These are phyloP conservation scores for Rhodosporidiobolus sp. DNA, from an alignment of 768 basidiomycete genomes.

Conservation along the genomic window DNA sequence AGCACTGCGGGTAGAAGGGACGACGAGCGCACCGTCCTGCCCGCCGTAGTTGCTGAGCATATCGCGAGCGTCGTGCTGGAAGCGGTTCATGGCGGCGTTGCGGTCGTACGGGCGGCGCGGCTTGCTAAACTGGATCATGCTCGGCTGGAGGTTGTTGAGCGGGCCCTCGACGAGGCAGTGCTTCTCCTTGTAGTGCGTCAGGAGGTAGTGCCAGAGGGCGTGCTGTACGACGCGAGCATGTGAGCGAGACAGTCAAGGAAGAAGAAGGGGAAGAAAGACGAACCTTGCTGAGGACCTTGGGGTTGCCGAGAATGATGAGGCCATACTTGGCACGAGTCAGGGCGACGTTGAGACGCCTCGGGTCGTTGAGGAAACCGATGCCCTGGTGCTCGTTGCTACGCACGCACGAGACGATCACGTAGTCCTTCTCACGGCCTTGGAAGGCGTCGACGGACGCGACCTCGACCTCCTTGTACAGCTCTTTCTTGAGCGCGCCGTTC, in stretches of 20 bases:
- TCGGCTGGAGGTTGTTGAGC: conserved; percentile 88
- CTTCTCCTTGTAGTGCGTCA: conserved; percentile 98
- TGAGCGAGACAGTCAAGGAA: not conserved
- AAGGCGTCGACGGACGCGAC: conserved; percentile 99
- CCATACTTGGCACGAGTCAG: conserved; percentile 97
- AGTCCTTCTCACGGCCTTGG: conserved; percentile 99
- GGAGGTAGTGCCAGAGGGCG: conserved; percentile 94
- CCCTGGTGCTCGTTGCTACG: conserved; percentile 99
- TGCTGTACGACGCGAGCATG: conserved; percentile 58
- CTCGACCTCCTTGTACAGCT: conserved; percentile 98
- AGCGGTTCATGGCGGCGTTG: conserved; percentile 88
- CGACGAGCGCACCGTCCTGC: conserved; percentile 29
- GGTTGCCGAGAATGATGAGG: conserved; percentile 98
- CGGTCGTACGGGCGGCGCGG: conserved; percentile 83
- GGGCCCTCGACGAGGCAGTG: conserved; percentile 91
- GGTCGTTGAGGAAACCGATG: conserved; percentile 98
- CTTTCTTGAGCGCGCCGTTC: conserved; percentile 98
- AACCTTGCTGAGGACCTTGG: conserved; percentile 98
- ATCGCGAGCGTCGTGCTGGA: conserved; percentile 87
- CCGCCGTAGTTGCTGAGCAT: conserved; percentile 51
- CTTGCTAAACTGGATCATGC: conserved; percentile 99
- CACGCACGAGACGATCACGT: conserved; percentile 96
- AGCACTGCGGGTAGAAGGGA: not conserved
- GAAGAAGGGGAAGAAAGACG: conserved; percentile 18
- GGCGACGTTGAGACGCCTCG: conserved; percentile 91